Evolutionary conservation across 352 stramenopile genomes (phyloP).

Genomic region (Phytophthora rubi): DNA sequence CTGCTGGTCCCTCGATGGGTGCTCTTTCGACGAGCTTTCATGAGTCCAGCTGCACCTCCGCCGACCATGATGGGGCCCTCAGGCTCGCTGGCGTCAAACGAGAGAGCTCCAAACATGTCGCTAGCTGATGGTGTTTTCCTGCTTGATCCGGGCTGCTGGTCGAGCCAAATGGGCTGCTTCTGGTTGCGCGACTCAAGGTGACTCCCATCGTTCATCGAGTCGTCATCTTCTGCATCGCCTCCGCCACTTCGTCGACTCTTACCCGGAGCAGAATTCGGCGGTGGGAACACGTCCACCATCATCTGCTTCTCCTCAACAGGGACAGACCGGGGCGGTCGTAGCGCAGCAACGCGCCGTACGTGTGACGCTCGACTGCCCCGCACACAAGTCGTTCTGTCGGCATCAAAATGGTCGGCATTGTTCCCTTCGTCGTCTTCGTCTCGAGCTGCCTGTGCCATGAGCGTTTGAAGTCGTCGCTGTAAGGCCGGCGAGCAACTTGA

Average conservation of each 20-base stretch:
- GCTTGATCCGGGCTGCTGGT: conserved; percentile 30
- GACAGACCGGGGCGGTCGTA: conserved; percentile 69
- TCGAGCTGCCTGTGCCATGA: conserved; percentile 39
- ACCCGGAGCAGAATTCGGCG: conserved; percentile 70
- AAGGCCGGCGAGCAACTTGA: conserved; percentile 63
- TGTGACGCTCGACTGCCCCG: conserved; percentile 76
- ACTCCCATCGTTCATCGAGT: conserved; percentile 48
- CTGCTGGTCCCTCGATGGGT: conserved; percentile 51
- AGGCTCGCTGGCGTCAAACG: conserved; percentile 42
- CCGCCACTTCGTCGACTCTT: conserved; percentile 49
- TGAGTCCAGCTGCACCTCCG: conserved; percentile 62
- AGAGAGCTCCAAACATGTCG: conserved; percentile 15
- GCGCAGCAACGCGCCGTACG: conserved; percentile 69
- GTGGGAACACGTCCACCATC: conserved; percentile 67
- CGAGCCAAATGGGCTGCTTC: conserved; percentile 66
- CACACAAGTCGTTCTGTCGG: conserved; percentile 60
- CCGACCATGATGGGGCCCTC: conserved; percentile 42
- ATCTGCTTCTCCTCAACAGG: conserved; percentile 71
- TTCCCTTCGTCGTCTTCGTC: conserved; percentile 48
- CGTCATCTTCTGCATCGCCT: conserved; percentile 23
- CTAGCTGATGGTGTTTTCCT: conserved; percentile 26
- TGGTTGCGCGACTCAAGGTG: conserved; percentile 35
- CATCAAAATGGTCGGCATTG: conserved; percentile 64
- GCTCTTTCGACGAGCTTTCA: conserved; percentile 77
- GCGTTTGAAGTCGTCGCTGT: conserved; percentile 59